Percentiles rank a stretch among this genome's conserved stretches.
Evolutionary conservation across 1,139 yeast genomes (phyloP).

Genomic region (Sugiyamaella xylanicola): DNA sequence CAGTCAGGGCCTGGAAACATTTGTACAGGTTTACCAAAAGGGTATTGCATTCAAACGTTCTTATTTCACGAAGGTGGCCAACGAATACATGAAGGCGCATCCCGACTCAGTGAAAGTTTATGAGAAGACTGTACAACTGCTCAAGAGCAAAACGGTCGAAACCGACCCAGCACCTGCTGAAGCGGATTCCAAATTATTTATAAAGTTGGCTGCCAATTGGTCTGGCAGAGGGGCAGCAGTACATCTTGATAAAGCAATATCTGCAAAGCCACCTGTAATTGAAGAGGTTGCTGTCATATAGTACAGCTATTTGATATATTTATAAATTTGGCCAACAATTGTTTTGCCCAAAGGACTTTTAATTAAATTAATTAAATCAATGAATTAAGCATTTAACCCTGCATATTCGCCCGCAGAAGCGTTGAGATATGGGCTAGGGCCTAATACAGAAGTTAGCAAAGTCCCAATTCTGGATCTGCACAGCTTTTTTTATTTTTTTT

Average conservation of each 20-base stretch:
- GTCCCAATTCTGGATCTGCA: neutral
- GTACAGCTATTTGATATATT: no score
- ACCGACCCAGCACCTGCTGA: neutral
- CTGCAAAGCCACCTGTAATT: neutral
- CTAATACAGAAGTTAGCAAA: neutral
- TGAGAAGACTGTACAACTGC: slow-evolving; percentile 9
- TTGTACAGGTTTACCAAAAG: slow-evolving; percentile 2
- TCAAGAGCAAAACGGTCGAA: slow-evolving; percentile 9
- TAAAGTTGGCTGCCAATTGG: neutral
- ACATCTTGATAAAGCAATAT: neutral
- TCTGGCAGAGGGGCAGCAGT: neutral
- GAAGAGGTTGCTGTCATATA: neutral
- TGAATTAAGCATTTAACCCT: no score
- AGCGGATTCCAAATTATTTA: neutral
- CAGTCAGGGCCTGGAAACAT: neutral
- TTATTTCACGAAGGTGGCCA: slow-evolving; percentile 14
- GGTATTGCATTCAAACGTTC: slow-evolving; percentile 18
- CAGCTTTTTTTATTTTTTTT: neutral
- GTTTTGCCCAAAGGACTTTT: no score
- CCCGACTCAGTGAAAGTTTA: slow-evolving; percentile 16
- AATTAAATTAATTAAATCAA: no score
- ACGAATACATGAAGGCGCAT: slow-evolving; percentile 16
- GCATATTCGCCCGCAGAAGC: neutral
- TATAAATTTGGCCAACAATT: no score
- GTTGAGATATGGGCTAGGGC: neutral